Evolutionary conservation across 2,329 filamentous ascomycete genomes (phyloP), one percentile per base, ranked within the genome.

Genomic region (Trichoderma lentiforme): DNA sequence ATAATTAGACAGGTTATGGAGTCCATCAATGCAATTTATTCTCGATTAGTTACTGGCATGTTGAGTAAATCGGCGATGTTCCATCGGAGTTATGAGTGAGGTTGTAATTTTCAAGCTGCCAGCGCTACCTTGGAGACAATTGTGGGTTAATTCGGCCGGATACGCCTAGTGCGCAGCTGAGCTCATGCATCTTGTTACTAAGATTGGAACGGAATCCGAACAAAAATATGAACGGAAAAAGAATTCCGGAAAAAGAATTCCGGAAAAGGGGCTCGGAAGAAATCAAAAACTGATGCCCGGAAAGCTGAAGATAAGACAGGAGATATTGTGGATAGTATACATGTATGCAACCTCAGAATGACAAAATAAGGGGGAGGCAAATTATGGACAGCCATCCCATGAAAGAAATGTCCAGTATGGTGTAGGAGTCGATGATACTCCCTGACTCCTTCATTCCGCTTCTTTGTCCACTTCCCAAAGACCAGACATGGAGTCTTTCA

Each of bases 401-500:
- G 11, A 36, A 36, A 32, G 6, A 53, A 21, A 21, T 12, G 39
- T 51, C 28, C n/a, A 18, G n/a, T 8, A 12, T 32, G 21, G n/a
- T 15, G n/a, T 34, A 65, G 18, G 26, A 53, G 21, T n/a, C 36
- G 24, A 34, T 32, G 6, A 28, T 18, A 8, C 18, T 15, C 11
- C 11, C 26, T n/a, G 18, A n/a, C 18, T 3, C 21, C 58, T 36
- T 64, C 26, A 70, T 24, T 24, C 26, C 3, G n/a, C 60, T 18
- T 63, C 47, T 18, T 70, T 61, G 21, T 64, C 60, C 7, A 64
- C 47, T 21, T 70, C 68, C 68, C 68, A 70, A 0, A 70, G 43
- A 18, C 68, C 60, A 26, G 68, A 70, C 43, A 71, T 34, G 21
- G 70, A 66, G 51, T 67, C 62, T n/a, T 71, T 71, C 70, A 71